Percentiles rank a stretch among this genome's conserved stretches.
These are phyloP conservation scores for Fraxinus sp. DNA, from an alignment of 305 asterid species.

Conservation along the genomic window DNA sequence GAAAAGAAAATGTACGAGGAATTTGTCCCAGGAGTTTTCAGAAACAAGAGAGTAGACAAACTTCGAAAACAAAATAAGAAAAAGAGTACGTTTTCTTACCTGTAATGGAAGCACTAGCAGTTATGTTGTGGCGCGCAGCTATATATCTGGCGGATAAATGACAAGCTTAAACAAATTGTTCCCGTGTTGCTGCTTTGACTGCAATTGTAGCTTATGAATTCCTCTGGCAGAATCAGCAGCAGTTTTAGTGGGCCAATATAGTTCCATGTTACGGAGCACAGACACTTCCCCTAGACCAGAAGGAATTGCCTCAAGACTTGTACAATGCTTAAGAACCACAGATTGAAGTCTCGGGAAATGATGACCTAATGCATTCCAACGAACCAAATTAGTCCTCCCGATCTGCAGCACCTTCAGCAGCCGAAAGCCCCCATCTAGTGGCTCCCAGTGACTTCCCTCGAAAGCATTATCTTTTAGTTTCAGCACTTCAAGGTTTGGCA, in stretches of 20 bases:
- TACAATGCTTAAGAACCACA: constrained; percentile 24
- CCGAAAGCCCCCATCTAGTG: constrained; percentile 32
- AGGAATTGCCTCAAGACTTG: constrained; percentile 24
- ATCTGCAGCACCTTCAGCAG: constrained; percentile 29
- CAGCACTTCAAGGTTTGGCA: constrained; percentile 36
- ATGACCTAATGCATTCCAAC: constrained; percentile 29
- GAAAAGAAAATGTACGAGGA: neutral
- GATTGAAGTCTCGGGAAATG: constrained; percentile 31
- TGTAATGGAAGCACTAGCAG: neutral
- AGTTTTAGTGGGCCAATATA: constrained; percentile 11
- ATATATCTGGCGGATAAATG: constrained; percentile 27
- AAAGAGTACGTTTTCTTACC: neutral
- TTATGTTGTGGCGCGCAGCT: neutral
- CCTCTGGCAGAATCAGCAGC: constrained; percentile 24
- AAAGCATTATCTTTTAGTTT: constrained; percentile 29
- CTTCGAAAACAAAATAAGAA: neutral
- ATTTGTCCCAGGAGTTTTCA: neutral
- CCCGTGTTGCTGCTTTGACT: neutral
- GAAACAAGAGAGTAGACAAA: neutral
- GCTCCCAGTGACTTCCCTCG: constrained; percentile 31
- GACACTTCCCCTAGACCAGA: constrained; percentile 29
- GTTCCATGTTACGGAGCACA: constrained; percentile 19
- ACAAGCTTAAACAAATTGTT: constrained; percentile 22
- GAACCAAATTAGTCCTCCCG: constrained; percentile 27
- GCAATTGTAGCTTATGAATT: constrained; percentile 17